Conservation (phyloP, 805 yeast genomes). For the Brettanomyces anomalus region DNA sequence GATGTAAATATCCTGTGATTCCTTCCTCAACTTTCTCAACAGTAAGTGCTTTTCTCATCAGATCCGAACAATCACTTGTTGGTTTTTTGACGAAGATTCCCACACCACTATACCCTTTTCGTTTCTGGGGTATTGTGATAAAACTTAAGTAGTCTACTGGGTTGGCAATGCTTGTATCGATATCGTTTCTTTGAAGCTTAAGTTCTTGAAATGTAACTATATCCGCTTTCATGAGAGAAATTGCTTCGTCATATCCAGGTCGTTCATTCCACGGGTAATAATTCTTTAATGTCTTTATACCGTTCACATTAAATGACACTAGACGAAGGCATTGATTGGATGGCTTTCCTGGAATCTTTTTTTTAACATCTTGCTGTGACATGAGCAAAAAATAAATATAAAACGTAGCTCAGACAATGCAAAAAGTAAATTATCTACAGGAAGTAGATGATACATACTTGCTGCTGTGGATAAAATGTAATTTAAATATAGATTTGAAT, state of each 20-base stretch:
- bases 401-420: too few species aligned
- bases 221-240: constrained; percentile 55
- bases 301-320: constrained; percentile 73
- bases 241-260: constrained; percentile 34
- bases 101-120: constrained; percentile 89
- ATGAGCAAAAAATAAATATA: too few species aligned
- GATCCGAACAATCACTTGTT: constrained; percentile 31
- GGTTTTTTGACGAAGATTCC: constrained; percentile 66
- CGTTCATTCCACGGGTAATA: constrained; percentile 75
- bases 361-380: not conserved
- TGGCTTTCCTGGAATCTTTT: constrained; percentile 5
- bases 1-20: constrained; percentile 55
- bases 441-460: too few species aligned
- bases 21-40: constrained; percentile 86
- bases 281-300: constrained; percentile 68
- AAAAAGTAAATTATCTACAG: too few species aligned
- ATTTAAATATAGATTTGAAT: too few species aligned
- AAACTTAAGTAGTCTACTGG: constrained; percentile 57
- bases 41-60: constrained; percentile 29
- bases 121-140: constrained; percentile 55
- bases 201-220: constrained; percentile 82
- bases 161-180: constrained; percentile 25
- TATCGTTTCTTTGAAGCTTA: constrained; percentile 48
- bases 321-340: constrained; percentile 12
- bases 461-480: too few species aligned